phyloP scores from a whole-genome alignment of 2,329 filamentous ascomycete genomes.

The Epichloe sibirici region DNA sequence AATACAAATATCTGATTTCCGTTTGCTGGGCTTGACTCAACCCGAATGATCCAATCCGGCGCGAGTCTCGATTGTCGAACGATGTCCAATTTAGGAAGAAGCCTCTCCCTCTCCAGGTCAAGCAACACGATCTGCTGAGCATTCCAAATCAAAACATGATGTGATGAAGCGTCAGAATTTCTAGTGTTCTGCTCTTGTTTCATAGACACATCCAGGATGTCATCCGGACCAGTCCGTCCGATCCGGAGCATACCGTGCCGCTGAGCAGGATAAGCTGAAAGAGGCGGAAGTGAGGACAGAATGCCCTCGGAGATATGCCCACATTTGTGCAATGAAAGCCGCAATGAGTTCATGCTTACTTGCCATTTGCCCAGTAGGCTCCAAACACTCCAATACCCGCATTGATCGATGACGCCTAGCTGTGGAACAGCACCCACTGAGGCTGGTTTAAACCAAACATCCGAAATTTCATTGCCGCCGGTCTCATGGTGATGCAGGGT shows the following conservation, averaged over 20 bases:
- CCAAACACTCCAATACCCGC: slow-evolving; percentile 58
- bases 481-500: slow-evolving; percentile 39
- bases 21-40: slow-evolving; percentile 34
- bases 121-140: slow-evolving; percentile 21
- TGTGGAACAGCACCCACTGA: slow-evolving; percentile 38
- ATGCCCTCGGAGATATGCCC: slow-evolving; percentile 33
- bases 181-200: slow-evolving; percentile 5
- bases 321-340: slow-evolving; percentile 21
- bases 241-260: slow-evolving; percentile 33
- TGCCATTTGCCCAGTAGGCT: slow-evolving; percentile 33
- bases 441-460: slow-evolving; percentile 52
- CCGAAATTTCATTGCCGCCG: slow-evolving; percentile 43
- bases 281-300: slow-evolving; percentile 20
- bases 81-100: slow-evolving; percentile 16
- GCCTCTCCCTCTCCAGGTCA: slow-evolving; percentile 22
- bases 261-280: slow-evolving; percentile 17
- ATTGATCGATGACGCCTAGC: slow-evolving; percentile 52
- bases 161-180: background rate
- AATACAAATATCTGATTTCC: slow-evolving; percentile 44
- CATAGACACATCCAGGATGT: slow-evolving; percentile 10
- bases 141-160: slow-evolving; percentile 25
- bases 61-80: slow-evolving; percentile 13
- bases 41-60: slow-evolving; percentile 39
- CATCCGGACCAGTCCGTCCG: slow-evolving; percentile 15
- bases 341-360: slow-evolving; percentile 21